Percentiles rank a stretch among this genome's conserved stretches.
phyloP scores from a whole-genome alignment of 495 filamentous ascomycete genomes.

The Lasiosphaeria hispida region DNA sequence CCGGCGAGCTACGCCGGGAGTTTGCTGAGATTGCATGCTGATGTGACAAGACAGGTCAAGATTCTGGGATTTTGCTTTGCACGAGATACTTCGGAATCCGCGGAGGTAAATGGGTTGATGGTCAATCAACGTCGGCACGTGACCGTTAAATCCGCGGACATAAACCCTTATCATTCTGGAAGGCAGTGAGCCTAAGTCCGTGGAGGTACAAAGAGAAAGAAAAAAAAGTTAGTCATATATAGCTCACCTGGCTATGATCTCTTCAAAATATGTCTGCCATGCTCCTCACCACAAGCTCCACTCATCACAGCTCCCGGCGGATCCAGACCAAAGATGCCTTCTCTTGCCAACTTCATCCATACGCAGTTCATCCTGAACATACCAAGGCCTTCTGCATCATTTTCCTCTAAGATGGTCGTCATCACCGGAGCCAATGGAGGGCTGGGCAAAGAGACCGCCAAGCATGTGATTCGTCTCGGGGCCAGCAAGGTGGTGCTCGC shows the following conservation, averaged over 20 bases:
- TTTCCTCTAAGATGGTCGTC: constrained; percentile 40
- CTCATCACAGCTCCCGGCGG: too few species aligned
- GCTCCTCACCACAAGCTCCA: too few species aligned
- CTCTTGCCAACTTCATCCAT: background rate
- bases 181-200: background rate
- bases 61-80: background rate
- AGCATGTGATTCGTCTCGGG: constrained; percentile 41
- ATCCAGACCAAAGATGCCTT: background rate
- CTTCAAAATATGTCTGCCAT: too few species aligned
- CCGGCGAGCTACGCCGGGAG: background rate
- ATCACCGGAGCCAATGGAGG: constrained; percentile 55
- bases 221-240: background rate
- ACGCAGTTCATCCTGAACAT: background rate
- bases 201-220: background rate
- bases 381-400: constrained; percentile 1
- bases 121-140: background rate
- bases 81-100: background rate
- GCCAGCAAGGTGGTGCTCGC: constrained; percentile 46
- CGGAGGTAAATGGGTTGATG: background rate
- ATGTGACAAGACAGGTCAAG: too few species aligned
- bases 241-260: too few species aligned
- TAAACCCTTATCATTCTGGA: background rate
- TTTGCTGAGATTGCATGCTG: background rate
- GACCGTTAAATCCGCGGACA: constrained; percentile 15
- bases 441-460: constrained; percentile 50